Evolutionary conservation across 805 yeast species (phyloP), one percentile per base, ranked within the genome.

Genomic region (Metschnikowia dekortorum): DNA sequence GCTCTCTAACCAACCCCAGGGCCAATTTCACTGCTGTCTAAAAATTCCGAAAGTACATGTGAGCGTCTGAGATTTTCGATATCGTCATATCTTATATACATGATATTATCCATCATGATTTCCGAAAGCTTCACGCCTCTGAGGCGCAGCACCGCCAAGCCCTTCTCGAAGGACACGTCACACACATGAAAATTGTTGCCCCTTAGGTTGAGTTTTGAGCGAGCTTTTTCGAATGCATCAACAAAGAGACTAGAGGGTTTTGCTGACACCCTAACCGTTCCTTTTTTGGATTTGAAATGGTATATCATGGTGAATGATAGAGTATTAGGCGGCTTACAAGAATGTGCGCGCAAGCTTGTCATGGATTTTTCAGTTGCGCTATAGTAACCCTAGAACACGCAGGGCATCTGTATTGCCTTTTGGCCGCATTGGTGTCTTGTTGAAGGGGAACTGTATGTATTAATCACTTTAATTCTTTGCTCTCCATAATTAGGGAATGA

Each of bases 211-310:
- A 71, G 49, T 42, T 71, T 67, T 28, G 44, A 39, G 9, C 56
- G 53, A 29, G 81, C 65, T 44, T 70, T 67, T 28, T 72, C 76
- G 28, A 83, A 55, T 0, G 80, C 79, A 0, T 58, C 56, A 4
- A 66, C 61, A 52, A 87, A 81, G 7, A 70, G 69, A 18, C 73
- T 74, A 1, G 59, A 44, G 3, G 72, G 67, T 28, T 80, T 81
- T 30, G 79, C 81, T 28, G 70, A 64, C 34, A 87, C 77, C 48
- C 98, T 78, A 63, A 80, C 82, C 79, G 83, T 85, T 7, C 98
- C 98, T 57, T 87, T 87, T 61, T 81, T 88, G 30, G 94, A 76
- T 61, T 96, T 79, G 68, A 94, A 89, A 61, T 98, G 70, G 57
- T 91, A 62, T 47, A 71, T 67, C 68, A 55, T 57, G 38, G 44